Conservation (phyloP, 306 rosid species). For the Hippophae gyantsensis region DNA sequence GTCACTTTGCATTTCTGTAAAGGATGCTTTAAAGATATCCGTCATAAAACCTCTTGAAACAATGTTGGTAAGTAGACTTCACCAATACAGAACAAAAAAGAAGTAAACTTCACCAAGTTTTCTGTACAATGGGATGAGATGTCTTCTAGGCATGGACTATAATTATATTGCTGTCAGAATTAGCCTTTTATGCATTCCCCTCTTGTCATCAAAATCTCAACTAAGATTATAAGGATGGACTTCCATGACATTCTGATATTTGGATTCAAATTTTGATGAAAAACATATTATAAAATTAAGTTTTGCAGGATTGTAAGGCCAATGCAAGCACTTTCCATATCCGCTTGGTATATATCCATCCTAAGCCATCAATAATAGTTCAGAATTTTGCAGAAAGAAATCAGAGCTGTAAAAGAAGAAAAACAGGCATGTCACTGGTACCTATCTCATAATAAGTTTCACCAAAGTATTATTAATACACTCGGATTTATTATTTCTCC, state of each 20-base stretch:
- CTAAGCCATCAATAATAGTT: conserved; percentile 22
- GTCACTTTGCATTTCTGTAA: conserved; percentile 39
- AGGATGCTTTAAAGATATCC: conserved; percentile 66
- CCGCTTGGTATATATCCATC: conserved; percentile 47
- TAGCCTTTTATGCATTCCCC: neutral
- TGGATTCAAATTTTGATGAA: conserved; percentile 5
- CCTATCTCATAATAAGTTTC: neutral
- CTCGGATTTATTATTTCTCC: neutral
- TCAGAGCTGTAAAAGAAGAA: conserved; percentile 52
- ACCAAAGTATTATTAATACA: neutral
- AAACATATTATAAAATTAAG: conserved; percentile 22
- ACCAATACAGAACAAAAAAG: too few species aligned
- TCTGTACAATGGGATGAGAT: neutral
- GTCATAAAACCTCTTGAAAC: conserved; percentile 47
- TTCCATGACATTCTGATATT: neutral
- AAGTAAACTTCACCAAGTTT: neutral
- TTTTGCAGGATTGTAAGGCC: conserved; percentile 60
- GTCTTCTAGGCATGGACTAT: neutral
- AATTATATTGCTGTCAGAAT: neutral
- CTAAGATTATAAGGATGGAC: neutral
- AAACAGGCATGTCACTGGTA: conserved; percentile 42
- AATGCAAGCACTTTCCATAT: conserved; percentile 42
- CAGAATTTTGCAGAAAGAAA: conserved; percentile 25
- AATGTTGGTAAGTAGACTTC: conserved; percentile 42
- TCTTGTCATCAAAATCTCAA: too few species aligned